Evolutionary conservation across 2,329 filamentous ascomycete genomes (phyloP).

Genomic region (Fusarium mundagurra): DNA sequence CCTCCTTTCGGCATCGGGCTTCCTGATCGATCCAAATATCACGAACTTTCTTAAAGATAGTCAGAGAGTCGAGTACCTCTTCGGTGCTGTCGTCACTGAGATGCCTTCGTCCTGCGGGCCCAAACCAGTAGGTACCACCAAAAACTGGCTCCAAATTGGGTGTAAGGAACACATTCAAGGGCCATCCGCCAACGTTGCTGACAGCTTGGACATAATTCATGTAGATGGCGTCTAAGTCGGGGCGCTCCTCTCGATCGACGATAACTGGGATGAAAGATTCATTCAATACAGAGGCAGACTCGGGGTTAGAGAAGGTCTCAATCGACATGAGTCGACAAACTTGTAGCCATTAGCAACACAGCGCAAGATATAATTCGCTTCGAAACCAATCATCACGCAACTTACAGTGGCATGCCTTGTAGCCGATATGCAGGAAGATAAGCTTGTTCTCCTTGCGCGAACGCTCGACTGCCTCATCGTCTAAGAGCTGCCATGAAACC

Average conservation of each 20-base stretch:
- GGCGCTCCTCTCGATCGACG: constrained; percentile 91
- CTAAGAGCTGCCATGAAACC: constrained; percentile 92
- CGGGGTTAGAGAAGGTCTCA: constrained; percentile 87
- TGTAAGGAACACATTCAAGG: constrained; percentile 95
- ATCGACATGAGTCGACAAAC: constrained; percentile 91
- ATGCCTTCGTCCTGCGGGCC: constrained; percentile 68
- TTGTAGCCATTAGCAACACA: constrained; percentile 47
- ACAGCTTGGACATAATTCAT: constrained; percentile 99
- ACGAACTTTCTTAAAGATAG: constrained; percentile 81
- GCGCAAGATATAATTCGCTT: neutral
- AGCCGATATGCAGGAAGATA: constrained; percentile 94
- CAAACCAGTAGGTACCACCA: constrained; percentile 95
- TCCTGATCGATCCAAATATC: constrained; percentile 85
- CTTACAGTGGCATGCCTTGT: constrained; percentile 93
- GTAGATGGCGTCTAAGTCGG: constrained; percentile 94
- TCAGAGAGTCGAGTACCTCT: constrained; percentile 80
- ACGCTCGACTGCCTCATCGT: constrained; percentile 77
- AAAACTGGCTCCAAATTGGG: constrained; percentile 94
- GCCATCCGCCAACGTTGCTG: constrained; percentile 91
- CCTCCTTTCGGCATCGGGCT: constrained; percentile 82
- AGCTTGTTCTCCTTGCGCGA: constrained; percentile 86
- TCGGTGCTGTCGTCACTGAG: constrained; percentile 54
- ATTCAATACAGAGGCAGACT: constrained; percentile 86
- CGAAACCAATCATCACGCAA: constrained; percentile 34
- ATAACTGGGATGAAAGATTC: constrained; percentile 89